Conservation (phyloP, 768 basidiomycete genomes). For the Rickenella mellea region DNA sequence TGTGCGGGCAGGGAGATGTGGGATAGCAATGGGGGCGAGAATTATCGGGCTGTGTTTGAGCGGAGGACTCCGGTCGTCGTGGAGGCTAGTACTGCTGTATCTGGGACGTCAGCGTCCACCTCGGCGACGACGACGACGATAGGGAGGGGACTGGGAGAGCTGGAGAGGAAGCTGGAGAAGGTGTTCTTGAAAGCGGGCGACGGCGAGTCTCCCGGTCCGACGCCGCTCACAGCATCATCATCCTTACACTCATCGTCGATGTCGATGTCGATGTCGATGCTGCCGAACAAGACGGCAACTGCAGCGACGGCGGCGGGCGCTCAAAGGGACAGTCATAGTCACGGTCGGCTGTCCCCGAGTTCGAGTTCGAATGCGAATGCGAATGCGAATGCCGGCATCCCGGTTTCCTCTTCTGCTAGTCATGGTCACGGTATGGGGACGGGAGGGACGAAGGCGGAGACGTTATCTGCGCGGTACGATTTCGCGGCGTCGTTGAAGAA, state of each 20-base stretch:
- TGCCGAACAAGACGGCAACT: background rate
- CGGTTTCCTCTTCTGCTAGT: too few species aligned
- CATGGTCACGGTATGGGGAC: background rate
- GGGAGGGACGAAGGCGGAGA: conserved; percentile 18
- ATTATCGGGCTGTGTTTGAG: conserved; percentile 71
- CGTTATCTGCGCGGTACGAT: conserved; percentile 50
- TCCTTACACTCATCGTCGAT: too few species aligned
- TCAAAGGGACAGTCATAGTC: too few species aligned
- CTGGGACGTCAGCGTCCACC: background rate
- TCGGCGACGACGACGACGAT: conserved; percentile 20
- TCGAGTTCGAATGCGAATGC: too few species aligned
- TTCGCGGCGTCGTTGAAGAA: conserved; percentile 41
- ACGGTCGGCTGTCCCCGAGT: too few species aligned
- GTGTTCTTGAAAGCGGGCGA: too few species aligned
- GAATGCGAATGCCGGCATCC: too few species aligned
- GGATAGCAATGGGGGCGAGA: conserved; percentile 80
- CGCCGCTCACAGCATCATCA: too few species aligned
- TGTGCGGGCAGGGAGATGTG: conserved; percentile 73
- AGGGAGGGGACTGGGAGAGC: conserved; percentile 44
- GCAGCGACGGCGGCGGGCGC: background rate
- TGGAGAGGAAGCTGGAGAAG: conserved; percentile 59
- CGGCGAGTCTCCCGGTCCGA: background rate
- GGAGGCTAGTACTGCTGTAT: conserved; percentile 9
- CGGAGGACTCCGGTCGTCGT: conserved; percentile 18
- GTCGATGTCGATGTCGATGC: background rate